These are phyloP conservation scores for Scedosporium apiospermum DNA, from an alignment of 2,329 filamentous ascomycete genomes.

Conservation along the genomic window DNA sequence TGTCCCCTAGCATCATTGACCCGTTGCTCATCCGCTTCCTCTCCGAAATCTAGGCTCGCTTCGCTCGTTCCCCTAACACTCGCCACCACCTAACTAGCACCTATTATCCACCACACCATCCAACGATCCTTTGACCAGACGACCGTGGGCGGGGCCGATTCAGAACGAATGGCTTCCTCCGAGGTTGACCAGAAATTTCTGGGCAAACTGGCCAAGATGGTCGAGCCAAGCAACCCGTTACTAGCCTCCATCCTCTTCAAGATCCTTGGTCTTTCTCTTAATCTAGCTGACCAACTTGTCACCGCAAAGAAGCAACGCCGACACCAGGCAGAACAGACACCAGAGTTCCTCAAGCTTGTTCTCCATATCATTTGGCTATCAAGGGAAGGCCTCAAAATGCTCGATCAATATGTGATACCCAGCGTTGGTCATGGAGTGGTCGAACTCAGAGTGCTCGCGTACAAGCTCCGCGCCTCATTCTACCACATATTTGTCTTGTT, in stretches of 20 bases:
- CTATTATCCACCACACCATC: no score
- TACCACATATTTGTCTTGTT: constrained; percentile 96
- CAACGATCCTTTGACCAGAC: no score
- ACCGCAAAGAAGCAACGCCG: constrained; percentile 74
- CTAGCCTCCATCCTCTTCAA: constrained; percentile 81
- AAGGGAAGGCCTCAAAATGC: constrained; percentile 77
- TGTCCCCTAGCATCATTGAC: no score
- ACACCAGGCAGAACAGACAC: constrained; percentile 68
- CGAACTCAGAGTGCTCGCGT: constrained; percentile 81
- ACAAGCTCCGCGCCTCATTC: constrained; percentile 88
- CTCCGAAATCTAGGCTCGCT: no score
- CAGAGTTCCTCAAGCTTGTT: constrained; percentile 73
- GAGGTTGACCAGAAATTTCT: constrained; percentile 98
- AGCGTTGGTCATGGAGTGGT: constrained; percentile 62
- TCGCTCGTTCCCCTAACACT: no score
- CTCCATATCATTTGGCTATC: constrained; percentile 91
- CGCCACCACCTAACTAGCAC: no score
- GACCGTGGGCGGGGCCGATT: background rate
- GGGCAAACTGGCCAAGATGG: constrained; percentile 74
- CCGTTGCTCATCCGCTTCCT: no score
- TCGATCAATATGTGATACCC: constrained; percentile 81
- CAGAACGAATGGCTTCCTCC: constrained; percentile 72
- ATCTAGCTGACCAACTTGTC: constrained; percentile 75
- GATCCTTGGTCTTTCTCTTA: constrained; percentile 80
- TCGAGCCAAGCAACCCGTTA: constrained; percentile 66